These are phyloP conservation scores for Malus orientalis DNA, from an alignment of 306 rosid species.

Conservation along the genomic window DNA sequence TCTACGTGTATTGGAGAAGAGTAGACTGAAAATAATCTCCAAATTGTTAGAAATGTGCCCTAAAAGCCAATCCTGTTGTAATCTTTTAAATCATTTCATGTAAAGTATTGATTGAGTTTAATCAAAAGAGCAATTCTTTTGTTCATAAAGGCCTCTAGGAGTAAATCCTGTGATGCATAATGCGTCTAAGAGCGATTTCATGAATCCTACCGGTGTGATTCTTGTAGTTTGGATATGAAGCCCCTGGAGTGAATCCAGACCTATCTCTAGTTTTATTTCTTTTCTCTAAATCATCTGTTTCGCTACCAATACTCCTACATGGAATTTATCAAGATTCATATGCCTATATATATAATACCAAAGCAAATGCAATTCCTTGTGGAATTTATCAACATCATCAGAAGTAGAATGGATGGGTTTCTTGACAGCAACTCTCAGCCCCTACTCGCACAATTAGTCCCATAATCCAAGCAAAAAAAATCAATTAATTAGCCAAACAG, in stretches of 20 bases:
- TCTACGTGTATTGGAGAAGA: neutral
- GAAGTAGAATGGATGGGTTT: conserved; percentile 75
- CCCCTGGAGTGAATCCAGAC: neutral
- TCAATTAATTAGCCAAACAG: neutral
- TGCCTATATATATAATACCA: conserved; percentile 33
- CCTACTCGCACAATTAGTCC: conserved; percentile 28
- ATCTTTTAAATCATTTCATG: too few relatives aligned
- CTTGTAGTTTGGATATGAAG: too few relatives aligned
- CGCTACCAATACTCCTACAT: neutral
- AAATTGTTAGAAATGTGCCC: neutral
- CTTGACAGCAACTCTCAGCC: conserved; percentile 86
- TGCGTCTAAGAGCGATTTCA: too few relatives aligned
- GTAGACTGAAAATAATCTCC: neutral
- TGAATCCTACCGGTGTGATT: too few relatives aligned
- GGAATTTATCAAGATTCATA: neutral
- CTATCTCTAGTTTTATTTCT: too few relatives aligned
- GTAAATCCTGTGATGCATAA: too few relatives aligned
- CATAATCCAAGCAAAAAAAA: neutral
- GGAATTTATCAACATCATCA: conserved; percentile 71
- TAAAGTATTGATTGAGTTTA: too few relatives aligned
- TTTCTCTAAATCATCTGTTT: neutral
- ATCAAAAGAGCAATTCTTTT: too few relatives aligned
- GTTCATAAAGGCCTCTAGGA: too few relatives aligned
- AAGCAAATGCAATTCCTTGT: conserved; percentile 72
- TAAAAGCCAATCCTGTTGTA: too few relatives aligned